Percentiles rank a stretch among this genome's conserved stretches.
Evolutionary conservation across 164 flowering plant genomes (phyloP).

Genomic region (Buxus sempervirens): DNA sequence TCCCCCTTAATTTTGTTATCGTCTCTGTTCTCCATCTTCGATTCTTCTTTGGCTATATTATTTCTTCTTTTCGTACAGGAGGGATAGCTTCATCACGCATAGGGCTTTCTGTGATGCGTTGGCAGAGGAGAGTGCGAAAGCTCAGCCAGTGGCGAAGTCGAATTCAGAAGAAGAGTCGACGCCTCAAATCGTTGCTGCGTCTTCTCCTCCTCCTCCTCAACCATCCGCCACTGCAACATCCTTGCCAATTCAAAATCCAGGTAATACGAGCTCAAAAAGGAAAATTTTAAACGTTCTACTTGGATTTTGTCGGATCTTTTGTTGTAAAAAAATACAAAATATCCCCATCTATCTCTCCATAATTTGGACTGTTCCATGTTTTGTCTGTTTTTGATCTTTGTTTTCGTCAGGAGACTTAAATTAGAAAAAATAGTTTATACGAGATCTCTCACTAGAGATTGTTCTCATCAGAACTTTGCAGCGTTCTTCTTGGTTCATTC

Average conservation of each 20-base stretch:
- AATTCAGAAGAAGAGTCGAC: slow-evolving; percentile 22
- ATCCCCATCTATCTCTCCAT: background rate
- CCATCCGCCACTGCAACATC: slow-evolving; percentile 37
- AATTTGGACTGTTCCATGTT: slow-evolving; percentile 13
- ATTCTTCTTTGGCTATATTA: background rate
- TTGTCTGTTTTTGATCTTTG: slow-evolving; percentile 24
- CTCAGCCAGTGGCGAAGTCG: slow-evolving; percentile 16
- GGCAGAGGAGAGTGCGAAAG: slow-evolving; percentile 67
- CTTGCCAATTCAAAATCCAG: slow-evolving; percentile 55
- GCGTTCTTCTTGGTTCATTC: background rate
- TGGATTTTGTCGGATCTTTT: slow-evolving; percentile 22
- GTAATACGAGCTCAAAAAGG: slow-evolving; percentile 21
- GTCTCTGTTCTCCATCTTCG: slow-evolving; percentile 1
- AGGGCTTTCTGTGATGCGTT: slow-evolving; percentile 87
- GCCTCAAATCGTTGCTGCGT: slow-evolving; percentile 9
- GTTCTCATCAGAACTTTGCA: slow-evolving; percentile 12
- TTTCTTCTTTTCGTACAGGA: slow-evolving; percentile 35
- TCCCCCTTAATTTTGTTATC: background rate
- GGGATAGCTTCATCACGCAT: slow-evolving; percentile 87
- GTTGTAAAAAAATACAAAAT: slow-evolving; percentile 7
- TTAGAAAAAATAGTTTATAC: background rate
- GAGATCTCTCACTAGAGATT: background rate
- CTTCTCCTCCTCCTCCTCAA: slow-evolving; percentile 37
- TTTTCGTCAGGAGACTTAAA: background rate
- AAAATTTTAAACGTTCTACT: background rate